Percentiles rank a stretch among this genome's conserved stretches.
Evolutionary conservation across 371 early-diverging fungal genomes (phyloP).

Genomic region (Mortierella sp.): DNA sequence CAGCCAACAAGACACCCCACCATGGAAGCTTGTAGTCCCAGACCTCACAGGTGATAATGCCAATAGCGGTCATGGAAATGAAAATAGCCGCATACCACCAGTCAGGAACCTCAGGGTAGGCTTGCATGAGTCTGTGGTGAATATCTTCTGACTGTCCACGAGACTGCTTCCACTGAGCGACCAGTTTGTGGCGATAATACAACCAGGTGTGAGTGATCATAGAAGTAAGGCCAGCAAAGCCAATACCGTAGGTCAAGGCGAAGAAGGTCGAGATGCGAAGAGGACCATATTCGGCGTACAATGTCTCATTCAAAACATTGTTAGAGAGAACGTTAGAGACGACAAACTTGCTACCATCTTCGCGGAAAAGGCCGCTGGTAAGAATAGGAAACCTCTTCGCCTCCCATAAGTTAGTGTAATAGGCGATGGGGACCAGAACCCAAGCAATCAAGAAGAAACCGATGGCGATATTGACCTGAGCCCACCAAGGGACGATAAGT

Average conservation of each 20-base stretch:
- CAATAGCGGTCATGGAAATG: constrained; percentile 63
- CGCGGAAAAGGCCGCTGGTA: constrained; percentile 72
- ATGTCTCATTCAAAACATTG: constrained; percentile 58
- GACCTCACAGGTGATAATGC: constrained; percentile 58
- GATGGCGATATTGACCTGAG: constrained; percentile 38
- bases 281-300: constrained; percentile 59
- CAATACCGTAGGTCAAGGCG: constrained; percentile 11
- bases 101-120: no score
- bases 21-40: constrained; percentile 71
- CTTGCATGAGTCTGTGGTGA: no score
- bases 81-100: constrained; percentile 81
- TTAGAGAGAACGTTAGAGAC: constrained; percentile 12
- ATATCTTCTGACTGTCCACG: constrained; percentile 13
- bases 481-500: constrained; percentile 60
- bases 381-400: constrained; percentile 70
- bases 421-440: constrained; percentile 4
- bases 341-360: constrained; percentile 66
- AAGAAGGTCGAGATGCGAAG: constrained; percentile 67
- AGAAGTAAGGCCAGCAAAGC: constrained; percentile 64
- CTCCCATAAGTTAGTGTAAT: constrained; percentile 61
- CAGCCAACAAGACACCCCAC: constrained; percentile 78
- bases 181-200: constrained; percentile 62
- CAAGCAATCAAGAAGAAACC: constrained; percentile 43
- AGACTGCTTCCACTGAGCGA: constrained; percentile 38
- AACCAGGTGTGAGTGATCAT: constrained; percentile 64